Evolutionary conservation across 2,329 filamentous ascomycete species (phyloP), one percentile per base, ranked within the genome.

Genomic region (Coniochaeta prunicola): DNA sequence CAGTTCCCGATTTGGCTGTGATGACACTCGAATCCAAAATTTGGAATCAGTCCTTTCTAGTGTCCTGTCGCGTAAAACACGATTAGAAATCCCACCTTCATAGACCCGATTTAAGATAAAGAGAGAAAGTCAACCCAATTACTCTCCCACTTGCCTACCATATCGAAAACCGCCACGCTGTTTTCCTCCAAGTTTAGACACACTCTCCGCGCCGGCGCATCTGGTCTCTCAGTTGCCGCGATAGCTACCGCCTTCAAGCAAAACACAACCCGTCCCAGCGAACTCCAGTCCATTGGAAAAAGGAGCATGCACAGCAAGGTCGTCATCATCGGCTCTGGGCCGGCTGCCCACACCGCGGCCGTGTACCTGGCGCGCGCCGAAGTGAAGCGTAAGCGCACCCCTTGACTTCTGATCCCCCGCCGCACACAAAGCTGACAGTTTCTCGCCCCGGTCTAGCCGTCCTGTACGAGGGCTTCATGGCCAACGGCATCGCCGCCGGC

Each of bases 401-500:
- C 54, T 19, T 15, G 8, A 15, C 26, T 26, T 33, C 10, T 10
- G 4, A 34, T 9, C 8, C 33, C 53, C 12, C 26, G 3, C 56
- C 15, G n/a, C 33, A 34, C 26, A 24, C 31, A n/a, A 31, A 50
- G 54, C 61, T 59, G 54, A 61, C 54, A 21, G 21, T 50, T 17
- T 30, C 19, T 58, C 3, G 33, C 53, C 9, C 15, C 13, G 24
- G 6, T 30, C 12, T 62, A 85, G 85, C 94, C 63, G 90, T 97
- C 63, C 82, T 99, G 66, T 99, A 97, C 73, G 94, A 99, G 79
- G 94, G 94, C 67, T 96, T 99, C 83, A 87, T 99, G 74, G 94
- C 94, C 68, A 94, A 97, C 71, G 94, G 93, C 70, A 96, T 96
- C 68, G 94, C 94, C 7, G 91, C 94, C 50, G 94, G 94, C 66